Percentiles rank a stretch among this genome's conserved stretches.
These are phyloP conservation scores for Flaveria sonorensis DNA, from an alignment of 129 eudicot species.

Conservation along the genomic window DNA sequence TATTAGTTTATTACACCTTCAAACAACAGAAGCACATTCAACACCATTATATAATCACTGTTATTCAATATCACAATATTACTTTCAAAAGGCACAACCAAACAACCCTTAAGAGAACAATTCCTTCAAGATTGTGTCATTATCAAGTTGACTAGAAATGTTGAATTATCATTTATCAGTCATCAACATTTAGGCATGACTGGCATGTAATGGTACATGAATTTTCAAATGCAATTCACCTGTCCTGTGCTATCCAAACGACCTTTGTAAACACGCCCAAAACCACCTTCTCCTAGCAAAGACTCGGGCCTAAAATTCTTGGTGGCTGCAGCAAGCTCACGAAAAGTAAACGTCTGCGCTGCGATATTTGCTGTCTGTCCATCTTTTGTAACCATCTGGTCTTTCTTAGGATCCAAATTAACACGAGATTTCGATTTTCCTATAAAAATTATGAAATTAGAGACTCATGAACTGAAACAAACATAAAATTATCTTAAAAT, in stretches of 20 bases:
- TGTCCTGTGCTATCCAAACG: slow-evolving; percentile 82
- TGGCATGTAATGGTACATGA: neutral
- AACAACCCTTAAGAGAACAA: neutral
- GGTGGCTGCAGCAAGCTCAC: slow-evolving; percentile 93
- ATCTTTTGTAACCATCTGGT: slow-evolving; percentile 57
- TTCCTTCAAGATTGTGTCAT: neutral
- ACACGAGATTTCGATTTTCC: slow-evolving; percentile 67
- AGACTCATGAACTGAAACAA: neutral
- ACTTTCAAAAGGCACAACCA: slow-evolving; percentile 6
- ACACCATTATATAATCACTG: neutral
- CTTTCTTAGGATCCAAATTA: slow-evolving; percentile 75
- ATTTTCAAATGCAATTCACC: slow-evolving; percentile 38
- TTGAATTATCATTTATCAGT: neutral
- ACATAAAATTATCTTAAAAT: neutral
- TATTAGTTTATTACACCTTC: neutral
- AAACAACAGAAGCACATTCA: neutral
- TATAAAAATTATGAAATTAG: slow-evolving; percentile 28
- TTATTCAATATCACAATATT: neutral
- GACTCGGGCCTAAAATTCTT: slow-evolving; percentile 78
- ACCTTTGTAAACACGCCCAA: slow-evolving; percentile 88
- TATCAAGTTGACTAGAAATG: neutral
- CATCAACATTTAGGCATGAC: neutral
- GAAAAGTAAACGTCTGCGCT: slow-evolving; percentile 88
- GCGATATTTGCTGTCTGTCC: slow-evolving; percentile 80
- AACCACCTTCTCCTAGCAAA: slow-evolving; percentile 90